phyloP scores from a whole-genome alignment of 2,329 filamentous ascomycete genomes.

The Colletotrichum sojae region DNA sequence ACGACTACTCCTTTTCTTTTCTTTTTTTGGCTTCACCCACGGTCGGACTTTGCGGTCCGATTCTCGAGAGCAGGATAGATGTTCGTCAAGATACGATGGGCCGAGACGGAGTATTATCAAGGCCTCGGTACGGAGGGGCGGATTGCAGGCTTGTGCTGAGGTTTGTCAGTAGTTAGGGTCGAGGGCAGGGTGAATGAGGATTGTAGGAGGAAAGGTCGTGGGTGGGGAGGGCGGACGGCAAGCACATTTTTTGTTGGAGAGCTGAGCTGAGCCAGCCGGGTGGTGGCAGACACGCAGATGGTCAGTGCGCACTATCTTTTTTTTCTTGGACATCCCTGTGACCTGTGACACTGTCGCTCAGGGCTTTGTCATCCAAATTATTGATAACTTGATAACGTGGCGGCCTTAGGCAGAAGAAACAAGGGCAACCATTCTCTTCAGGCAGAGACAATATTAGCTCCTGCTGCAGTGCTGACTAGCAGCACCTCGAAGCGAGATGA shows the following conservation, averaged over 20 bases:
- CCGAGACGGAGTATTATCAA: conserved; percentile 24
- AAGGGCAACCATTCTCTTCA: neutral
- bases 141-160: conserved; percentile 28
- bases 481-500: conserved; percentile 28
- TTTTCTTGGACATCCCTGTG: conserved; percentile 4
- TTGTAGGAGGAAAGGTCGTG: neutral
- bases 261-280: neutral
- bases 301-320: conserved; percentile 4
- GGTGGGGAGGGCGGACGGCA: conserved; percentile 13
- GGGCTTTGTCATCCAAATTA: conserved; percentile 23
- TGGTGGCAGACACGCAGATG: conserved; percentile 7
- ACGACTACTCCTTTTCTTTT: conserved; percentile 28
- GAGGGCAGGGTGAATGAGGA: conserved; percentile 1
- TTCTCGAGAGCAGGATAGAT: conserved; percentile 25
- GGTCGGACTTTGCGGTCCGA: conserved; percentile 31
- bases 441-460: neutral
- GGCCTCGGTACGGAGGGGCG: conserved; percentile 16
- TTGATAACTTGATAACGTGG: neutral
- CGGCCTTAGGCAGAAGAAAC: conserved; percentile 7
- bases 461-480: conserved; percentile 10
- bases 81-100: conserved; percentile 33
- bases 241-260: conserved; percentile 18
- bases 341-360: neutral
- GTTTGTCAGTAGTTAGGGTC: conserved; percentile 29
- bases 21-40: conserved; percentile 38